Evolutionary conservation across 2,329 filamentous ascomycete genomes (phyloP), one percentile per base, ranked within the genome.

Genomic region (Sclerotinia glacialis): DNA sequence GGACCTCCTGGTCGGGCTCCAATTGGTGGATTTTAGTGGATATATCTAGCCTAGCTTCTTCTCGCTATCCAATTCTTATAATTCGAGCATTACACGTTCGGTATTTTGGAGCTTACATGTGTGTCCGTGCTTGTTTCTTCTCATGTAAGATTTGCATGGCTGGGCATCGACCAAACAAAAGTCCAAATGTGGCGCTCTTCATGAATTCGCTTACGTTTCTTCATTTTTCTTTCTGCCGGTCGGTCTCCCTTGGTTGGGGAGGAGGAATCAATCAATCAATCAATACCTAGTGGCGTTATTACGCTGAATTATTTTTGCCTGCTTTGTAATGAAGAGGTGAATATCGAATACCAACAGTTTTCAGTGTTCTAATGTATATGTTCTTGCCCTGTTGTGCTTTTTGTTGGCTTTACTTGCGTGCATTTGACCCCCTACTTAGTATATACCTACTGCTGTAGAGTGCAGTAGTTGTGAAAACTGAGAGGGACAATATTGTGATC

Each of bases 1-100:
- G 64, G 64, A 40, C 55, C 56, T 46, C 64, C 64, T 49, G 54
- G 63, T 31, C 46, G 46, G 23, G 42, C 63, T 49, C 63, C 63
- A 28, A 50, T 50, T 40, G 54, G 53, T 65, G 54, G 63, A 23
- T 65, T 65, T 50, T 65, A 59, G 52, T 52, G n/a, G 23, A 14
- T 28, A 18, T 21, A 50, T 26, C 31, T 60, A 60, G 55, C 63
- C 49, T 64, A 58, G 40, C 62, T 37, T 58, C 31, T 53, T 53
- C 16, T 62, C 59, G 52, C 62, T 64, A n/a, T 40, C 42, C 40
- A 37, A 64, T 37, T 64, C 26, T 58, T 40, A 47, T 62, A n/a
- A 28, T 28, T 53, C 34, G 47, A 53, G 28, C 28, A 49, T 60
- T 40, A 42, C 31, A 64, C 42, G 37, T 37, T 60, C 44, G 12